A percentile compares a stretch with the other conserved stretches of the same genome.
These are phyloP conservation scores for Barnettozyma hawaiiensis DNA, from an alignment of 1,139 yeast genomes.

Conservation along the genomic window DNA sequence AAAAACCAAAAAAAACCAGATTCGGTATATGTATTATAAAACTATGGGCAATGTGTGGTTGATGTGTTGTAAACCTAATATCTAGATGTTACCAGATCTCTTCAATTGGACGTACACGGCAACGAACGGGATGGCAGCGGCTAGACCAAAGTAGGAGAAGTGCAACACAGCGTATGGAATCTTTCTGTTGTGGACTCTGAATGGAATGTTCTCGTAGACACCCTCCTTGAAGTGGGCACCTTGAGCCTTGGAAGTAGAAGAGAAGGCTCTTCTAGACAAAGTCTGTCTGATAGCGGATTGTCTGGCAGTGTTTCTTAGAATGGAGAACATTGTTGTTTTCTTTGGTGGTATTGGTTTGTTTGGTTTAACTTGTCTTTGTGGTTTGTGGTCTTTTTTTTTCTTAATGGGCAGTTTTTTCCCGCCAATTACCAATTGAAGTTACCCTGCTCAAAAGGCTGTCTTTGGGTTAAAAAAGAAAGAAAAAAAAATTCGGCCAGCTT, in stretches of 20 bases:
- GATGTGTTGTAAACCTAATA: constrained; percentile 7
- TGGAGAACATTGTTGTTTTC: constrained; percentile 29
- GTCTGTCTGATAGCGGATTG: constrained; percentile 26
- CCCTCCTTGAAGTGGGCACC: constrained; percentile 68
- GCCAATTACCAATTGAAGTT: background rate
- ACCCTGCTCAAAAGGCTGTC: background rate
- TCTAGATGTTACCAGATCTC: constrained; percentile 59
- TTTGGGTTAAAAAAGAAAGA: too few species aligned
- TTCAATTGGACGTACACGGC: constrained; percentile 64
- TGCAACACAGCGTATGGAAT: constrained; percentile 79
- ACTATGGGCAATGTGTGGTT: constrained; percentile 9
- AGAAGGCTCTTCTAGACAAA: constrained; percentile 19
- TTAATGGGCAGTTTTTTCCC: background rate
- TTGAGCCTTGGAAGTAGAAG: constrained; percentile 25
- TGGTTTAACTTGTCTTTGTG: too few species aligned
- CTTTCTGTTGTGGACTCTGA: constrained; percentile 87
- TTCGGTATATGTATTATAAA: constrained; percentile 5
- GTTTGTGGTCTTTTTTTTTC: background rate
- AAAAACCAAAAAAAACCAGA: too few species aligned
- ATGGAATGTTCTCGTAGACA: constrained; percentile 87
- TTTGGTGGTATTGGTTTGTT: background rate
- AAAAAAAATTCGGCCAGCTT: constrained; percentile 1
- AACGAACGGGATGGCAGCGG: constrained; percentile 61
- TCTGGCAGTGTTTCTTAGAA: constrained; percentile 27
- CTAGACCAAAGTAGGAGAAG: constrained; percentile 70